Base-by-base conservation (phyloP, 129 eudicot genomes). In the Mikania micrantha region DNA sequence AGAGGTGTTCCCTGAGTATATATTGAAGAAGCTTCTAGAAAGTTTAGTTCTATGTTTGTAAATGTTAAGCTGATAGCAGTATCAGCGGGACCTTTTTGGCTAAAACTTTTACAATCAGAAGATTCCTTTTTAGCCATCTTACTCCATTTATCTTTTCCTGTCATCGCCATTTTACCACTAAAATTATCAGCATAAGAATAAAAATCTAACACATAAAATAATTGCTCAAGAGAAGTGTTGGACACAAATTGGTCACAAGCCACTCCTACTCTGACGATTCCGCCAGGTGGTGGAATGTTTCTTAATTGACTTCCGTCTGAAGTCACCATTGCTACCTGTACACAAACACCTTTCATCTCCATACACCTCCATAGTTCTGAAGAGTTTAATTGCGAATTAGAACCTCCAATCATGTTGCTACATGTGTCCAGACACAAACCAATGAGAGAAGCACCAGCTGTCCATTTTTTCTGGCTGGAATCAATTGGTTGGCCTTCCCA, bases 311-410 rank as follows among this genome's bases (percentile, higher is more conserved):
- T 82, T 15, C 97, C 97, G 45, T 88, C 94, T 68, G 93, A 82
- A 72, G 97, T 91, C 41, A 85, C 96, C 97, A 91, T 88, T 59
- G 97, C 97, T 42, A 82, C 85, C 85, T 91, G 94, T 40, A 85
- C 31, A 66, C 87, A 79, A 61, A 78, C 36, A 39, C 60, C 88
- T 79, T 79, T 88, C 60, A 88, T 52, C 77, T 91, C 97, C 22
- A 91, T 82, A 76, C 97, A 88, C 64, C 72, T 81, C 96, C 97
- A 88, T 27, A 77, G 59, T 11, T 78, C 76, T 72, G 88, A 76
- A 75, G 95, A 77, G 69, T 53, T 61, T 63, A 50, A 15, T 52
- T 40, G 62, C 7, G 62, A 25, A 27, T 56, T 56, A 56, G 2
- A 56, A 25, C 11, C 41, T 16, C 54, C 77, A 7, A 48, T 38